Base-by-base conservation (phyloP, 768 basidiomycete species). In the Clathrus columnatus region DNA sequence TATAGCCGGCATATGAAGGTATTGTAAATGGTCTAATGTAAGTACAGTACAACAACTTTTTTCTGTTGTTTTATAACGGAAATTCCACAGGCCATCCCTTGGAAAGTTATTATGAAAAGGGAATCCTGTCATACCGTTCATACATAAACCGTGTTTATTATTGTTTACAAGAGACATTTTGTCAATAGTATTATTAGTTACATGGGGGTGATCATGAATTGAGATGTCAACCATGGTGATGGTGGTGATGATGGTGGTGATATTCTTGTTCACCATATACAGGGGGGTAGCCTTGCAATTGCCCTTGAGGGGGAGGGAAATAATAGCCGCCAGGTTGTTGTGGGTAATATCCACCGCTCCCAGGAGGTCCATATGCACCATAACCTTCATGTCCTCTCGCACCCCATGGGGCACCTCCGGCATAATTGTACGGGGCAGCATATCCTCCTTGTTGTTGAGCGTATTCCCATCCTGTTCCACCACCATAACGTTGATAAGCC, bases 1-100 rank as follows among this genome's bases (percentile, higher is more conserved):
- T 36, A 54, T 76, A 78, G 58, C 75, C 76, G 10, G 75, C 75
- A 1, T 76, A 72, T 56, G 69, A 73, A 59, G 75, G 75, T 11
- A 75, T 77, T 58, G 67, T 73, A 10, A 69, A 68, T 68, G 65
- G 59, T 2, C 36, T 36, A n/a, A n/a, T n/a, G 36, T 36, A 36
- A 36, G 36, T 36, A n/a, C n/a, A n/a, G n/a, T n/a, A n/a, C n/a
- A n/a, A n/a, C n/a, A n/a, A n/a, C n/a, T n/a, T n/a, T n/a, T n/a
- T n/a, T n/a, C n/a, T n/a, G n/a, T n/a, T n/a, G n/a, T n/a, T n/a
- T n/a, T n/a, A n/a, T n/a, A n/a, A n/a, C n/a, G n/a, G n/a, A n/a
- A n/a, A n/a, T n/a, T n/a, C n/a, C n/a, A n/a, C n/a, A n/a, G n/a
- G n/a, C n/a, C n/a, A n/a, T n/a, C n/a, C n/a, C n/a, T n/a, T n/a